Evolutionary conservation across 2,329 filamentous ascomycete genomes (phyloP), one percentile per base, ranked within the genome.

Genomic region (Fusarium chaquense): DNA sequence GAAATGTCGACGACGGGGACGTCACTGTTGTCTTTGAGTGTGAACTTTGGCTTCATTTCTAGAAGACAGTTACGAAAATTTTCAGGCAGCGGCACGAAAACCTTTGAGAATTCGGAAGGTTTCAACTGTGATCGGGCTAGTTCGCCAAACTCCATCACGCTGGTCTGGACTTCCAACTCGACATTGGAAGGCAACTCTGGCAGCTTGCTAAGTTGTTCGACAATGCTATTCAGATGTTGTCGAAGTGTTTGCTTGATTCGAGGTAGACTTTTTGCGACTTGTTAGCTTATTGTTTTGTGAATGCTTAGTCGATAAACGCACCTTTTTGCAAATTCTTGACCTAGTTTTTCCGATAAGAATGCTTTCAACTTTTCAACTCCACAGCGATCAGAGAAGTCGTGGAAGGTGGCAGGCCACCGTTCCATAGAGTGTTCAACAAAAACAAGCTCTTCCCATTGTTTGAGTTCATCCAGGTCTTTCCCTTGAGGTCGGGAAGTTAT

Each of bases 141-240:
- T 0, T 82, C 79, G 0, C 86, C 84, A 64, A 95, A 90, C 1
- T 80, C 81, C 15, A 83, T 81, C 0, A 95, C 76, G 13, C 88
- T 86, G 3, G 85, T 84, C 22, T 85, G 85, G 0, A 97, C 84
- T 12, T 89, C 87, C 0, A 89, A 82, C n/a, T 89, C 85, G 0
- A 93, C 86, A 44, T 93, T 92, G 0, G 82, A 79, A 0, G 91
- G 90, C 0, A 92, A 85, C 38, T 93, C 90, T 0, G 92, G 92
- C 0, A 94, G 84, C 0, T 79, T 80, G 1, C 76, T 68, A 0
- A 97, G 83, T 58, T 91, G 81, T 0, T 74, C 71, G 2, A 87
- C 81, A 3, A 94, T 87, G 0, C 82, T 76, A 0, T 78, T 65
- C 0, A 91, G 83, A 7, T 86, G 81, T 0, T 72, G 69, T 6